Evolutionary conservation across 1,284 basidiomycete species (phyloP).

Genomic region (Fistulinella cinereoalba): DNA sequence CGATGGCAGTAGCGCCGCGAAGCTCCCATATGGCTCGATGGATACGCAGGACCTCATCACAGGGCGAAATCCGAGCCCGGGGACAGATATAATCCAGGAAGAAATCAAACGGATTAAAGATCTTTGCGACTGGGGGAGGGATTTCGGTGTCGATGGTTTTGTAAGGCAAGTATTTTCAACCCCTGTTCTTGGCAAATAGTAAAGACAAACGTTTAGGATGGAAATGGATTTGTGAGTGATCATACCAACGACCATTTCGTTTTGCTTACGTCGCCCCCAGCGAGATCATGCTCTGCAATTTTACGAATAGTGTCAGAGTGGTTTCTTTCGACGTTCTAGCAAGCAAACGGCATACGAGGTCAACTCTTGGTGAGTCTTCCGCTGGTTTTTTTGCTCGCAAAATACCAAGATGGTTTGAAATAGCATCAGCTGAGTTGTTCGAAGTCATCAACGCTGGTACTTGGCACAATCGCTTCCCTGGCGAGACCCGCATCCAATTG

Average conservation of each 20-base stretch:
- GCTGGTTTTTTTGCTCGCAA: background rate
- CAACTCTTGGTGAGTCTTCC: background rate
- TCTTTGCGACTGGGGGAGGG: constrained; percentile 38
- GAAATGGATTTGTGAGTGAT: constrained; percentile 47
- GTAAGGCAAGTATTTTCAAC: constrained; percentile 29
- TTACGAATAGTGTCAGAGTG: constrained; percentile 40
- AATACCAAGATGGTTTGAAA: background rate
- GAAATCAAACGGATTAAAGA: constrained; percentile 33
- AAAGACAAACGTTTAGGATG: constrained; percentile 46
- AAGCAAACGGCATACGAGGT: background rate
- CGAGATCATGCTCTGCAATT: constrained; percentile 53
- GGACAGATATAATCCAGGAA: constrained; percentile 9
- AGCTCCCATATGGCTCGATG: constrained; percentile 36
- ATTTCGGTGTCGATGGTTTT: constrained; percentile 37
- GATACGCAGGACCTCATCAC: constrained; percentile 45
- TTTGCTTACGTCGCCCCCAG: constrained; percentile 27
- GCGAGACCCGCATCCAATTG: constrained; percentile 37
- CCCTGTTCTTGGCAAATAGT: background rate
- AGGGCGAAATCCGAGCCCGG: constrained; percentile 33
- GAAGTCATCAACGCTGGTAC: constrained; percentile 29
- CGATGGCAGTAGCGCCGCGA: constrained; percentile 42
- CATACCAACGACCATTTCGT: background rate
- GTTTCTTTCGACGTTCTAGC: constrained; percentile 33
- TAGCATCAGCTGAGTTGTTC: background rate
- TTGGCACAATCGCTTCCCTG: constrained; percentile 36